Base-by-base conservation (phyloP, 2,329 filamentous ascomycete species). In the Aspergillus brunneoviolaceus region DNA sequence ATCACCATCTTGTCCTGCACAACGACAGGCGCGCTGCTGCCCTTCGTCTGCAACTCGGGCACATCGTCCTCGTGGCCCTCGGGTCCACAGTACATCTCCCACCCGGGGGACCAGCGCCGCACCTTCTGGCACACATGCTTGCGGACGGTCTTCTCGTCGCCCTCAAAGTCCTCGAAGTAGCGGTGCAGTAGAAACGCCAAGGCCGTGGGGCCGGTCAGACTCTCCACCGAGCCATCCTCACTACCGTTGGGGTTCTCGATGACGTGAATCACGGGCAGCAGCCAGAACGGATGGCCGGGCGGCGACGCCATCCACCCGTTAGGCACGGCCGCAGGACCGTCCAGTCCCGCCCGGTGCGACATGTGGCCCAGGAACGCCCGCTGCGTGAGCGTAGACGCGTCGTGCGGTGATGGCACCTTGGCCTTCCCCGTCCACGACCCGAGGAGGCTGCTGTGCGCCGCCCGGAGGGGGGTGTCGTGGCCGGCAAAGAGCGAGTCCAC, bases 271-370 rank as follows among this genome's bases (percentile, higher is more conserved):
- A 63, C 60, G 1, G 63, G 60, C 16, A 67, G 58, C 2, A 67
- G 62, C 63, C 63, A 67, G 52, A 66, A 67, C 1, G 65, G 65
- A 21, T 67, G 65, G n/a, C 65, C 65, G 0, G 65, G 62, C 0
- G 65, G 62, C 0, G 65, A 67, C 5, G 65, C 65, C 65, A 67
- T 67, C 65, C 65, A 67, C 12, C 65, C 65, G 52, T 67, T 67
- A 1, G 65, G 65, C 14, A 67, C 59, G 21, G 65, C 65, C 25
- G 62, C 65, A 19, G 60, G 54, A 3, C 59, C 58, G 19, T 62
- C 56, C 1, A 65, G 33, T 25, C 65, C 65, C 3, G 50, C 51
- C 5, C 51, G 60, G 49, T 59, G 65, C 16, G 60, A 55, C 65
- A 67, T 67, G 10, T 64, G 63, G 7, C 65, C 65, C 49, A 67